Evolutionary conservation across 169 alveolate genomes (phyloP), one percentile per base, ranked within the genome.

Genomic region (Plasmodium malariae): DNA sequence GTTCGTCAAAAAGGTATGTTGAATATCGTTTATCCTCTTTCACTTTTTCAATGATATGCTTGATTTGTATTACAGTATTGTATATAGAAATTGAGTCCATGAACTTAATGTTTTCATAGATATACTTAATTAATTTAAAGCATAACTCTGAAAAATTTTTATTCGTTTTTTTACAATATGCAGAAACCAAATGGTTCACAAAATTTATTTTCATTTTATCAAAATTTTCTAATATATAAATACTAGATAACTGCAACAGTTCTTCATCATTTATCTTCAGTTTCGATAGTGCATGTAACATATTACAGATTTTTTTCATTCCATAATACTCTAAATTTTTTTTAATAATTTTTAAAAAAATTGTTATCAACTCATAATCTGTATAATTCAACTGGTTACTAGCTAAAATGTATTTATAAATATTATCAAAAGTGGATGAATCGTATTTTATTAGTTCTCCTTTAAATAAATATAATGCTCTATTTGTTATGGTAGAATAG

Each of bases 31-130:
- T 17, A 17, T 51, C 55, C 1, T 36, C n/a, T 49, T 34, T 24
- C n/a, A 80, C 17, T 30, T 30, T 68, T 34, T 40, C 43, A 24
- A 86, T 3, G 12, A 86, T 57, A 6, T 19, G 32, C 24, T 49
- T 72, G 5, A 86, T 69, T 36, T 86, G 86, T 51, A 69, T 63
- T 17, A 86, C 19, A 19, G 51, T 70, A 62, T 86, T 86, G 32
- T 86, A 86, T 65, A 86, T 62, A 37, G 92, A 69, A 57, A 86
- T 69, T 26, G 92, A 86, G n/a, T 86, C 92, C 63, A 86, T 55
- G 6, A 43, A 55, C 17, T 69, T 69, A 0, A 70, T 51, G 57
- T 86, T 86, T 24, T 40, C 76, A 49, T 45, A 63, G 21, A 86
- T 59, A 73, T 69, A 69, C 1, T 86, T 24, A 28, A 86, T 49